phyloP scores from a whole-genome alignment of 306 rosid species.

The Inga laurina region DNA sequence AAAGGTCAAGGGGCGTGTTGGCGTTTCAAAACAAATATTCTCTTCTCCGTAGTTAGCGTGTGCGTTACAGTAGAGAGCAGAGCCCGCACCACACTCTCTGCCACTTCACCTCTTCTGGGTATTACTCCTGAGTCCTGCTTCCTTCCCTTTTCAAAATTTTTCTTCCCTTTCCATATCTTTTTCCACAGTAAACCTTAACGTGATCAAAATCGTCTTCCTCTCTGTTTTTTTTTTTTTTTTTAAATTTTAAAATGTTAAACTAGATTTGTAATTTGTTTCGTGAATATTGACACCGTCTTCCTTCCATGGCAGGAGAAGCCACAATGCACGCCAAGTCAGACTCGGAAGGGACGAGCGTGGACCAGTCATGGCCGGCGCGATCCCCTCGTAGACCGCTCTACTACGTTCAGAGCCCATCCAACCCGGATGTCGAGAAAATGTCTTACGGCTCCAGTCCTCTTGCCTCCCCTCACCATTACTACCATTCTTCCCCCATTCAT shows the following conservation, averaged over 20 bases:
- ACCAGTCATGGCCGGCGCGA: constrained; percentile 67
- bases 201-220: neutral
- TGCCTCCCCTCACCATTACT: constrained; percentile 75
- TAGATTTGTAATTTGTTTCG: neutral
- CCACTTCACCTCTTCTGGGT: constrained; percentile 17
- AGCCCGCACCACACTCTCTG: neutral
- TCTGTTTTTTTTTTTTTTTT: no score
- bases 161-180: neutral
- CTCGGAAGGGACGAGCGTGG: constrained; percentile 81
- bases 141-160: neutral
- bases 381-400: constrained; percentile 84
- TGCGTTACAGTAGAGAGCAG: neutral
- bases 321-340: constrained; percentile 82
- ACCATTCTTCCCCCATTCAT: constrained; percentile 85
- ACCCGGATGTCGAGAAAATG: constrained; percentile 92
- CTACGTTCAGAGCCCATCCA: constrained; percentile 95
- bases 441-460: constrained; percentile 84
- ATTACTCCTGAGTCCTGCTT: neutral
- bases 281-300: neutral
- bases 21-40: neutral
- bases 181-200: neutral
- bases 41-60: neutral
- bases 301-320: neutral
- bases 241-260: neutral
- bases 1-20: neutral